phyloP scores from a whole-genome alignment of 805 yeast species.

The Pichia scutulata region DNA sequence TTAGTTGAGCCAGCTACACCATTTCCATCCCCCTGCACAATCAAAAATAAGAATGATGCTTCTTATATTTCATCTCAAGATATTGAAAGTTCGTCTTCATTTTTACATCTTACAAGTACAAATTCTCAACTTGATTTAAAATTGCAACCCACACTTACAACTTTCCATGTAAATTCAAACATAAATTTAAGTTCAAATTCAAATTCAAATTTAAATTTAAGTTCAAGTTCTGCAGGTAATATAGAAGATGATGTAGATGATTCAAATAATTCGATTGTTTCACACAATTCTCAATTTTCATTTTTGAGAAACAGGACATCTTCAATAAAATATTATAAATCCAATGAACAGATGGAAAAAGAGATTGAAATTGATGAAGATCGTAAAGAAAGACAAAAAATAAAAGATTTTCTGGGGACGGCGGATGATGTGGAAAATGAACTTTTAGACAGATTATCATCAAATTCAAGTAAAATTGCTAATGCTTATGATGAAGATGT shows the following conservation, averaged over 20 bases:
- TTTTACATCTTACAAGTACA: not conserved
- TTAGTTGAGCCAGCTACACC: slow-evolving; percentile 3
- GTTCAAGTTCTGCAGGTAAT: not conserved
- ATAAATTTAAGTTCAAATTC: not conserved
- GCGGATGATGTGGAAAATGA: slow-evolving; percentile 16
- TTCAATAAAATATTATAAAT: slow-evolving; percentile 31
- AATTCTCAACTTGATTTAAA: not conserved
- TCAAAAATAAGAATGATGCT: not conserved
- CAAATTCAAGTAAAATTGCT: not conserved
- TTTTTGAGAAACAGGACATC: slow-evolving; percentile 25
- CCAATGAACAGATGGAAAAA: slow-evolving; percentile 23
- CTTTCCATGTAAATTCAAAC: not conserved
- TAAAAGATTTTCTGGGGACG: slow-evolving; percentile 9
- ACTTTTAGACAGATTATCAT: slow-evolving; percentile 19
- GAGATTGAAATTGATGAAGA: slow-evolving; percentile 17
- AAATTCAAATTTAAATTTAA: not conserved
- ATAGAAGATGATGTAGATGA: slow-evolving; percentile 6
- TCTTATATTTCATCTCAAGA: not conserved
- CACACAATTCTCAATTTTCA: slow-evolving; percentile 25
- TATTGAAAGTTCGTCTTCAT: not conserved
- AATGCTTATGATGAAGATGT: slow-evolving; percentile 6
- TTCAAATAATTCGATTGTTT: slow-evolving; percentile 16
- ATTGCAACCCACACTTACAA: not conserved
- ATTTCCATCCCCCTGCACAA: slow-evolving; percentile 5
- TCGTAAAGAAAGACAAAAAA: slow-evolving; percentile 2